These are phyloP conservation scores for Glycine latifolia DNA, from an alignment of 306 rosid genomes.

Conservation along the genomic window DNA sequence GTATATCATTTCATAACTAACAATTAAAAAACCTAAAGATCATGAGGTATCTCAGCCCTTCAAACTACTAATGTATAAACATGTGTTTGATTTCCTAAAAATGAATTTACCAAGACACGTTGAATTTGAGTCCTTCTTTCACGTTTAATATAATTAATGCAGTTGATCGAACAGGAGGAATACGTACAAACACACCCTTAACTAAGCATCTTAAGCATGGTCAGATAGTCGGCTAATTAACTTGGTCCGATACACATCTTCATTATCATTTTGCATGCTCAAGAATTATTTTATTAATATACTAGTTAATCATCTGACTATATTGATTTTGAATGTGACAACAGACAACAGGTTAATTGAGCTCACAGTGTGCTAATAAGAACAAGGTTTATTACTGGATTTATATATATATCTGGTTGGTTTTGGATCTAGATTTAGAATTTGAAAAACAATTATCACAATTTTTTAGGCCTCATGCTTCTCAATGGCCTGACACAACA, in stretches of 20 bases:
- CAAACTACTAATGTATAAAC: too few relatives aligned
- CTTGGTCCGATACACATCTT: background rate
- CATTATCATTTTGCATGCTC: background rate
- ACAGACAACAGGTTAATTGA: background rate
- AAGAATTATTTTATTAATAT: background rate
- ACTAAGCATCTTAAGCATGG: too few relatives aligned
- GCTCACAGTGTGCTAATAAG: background rate
- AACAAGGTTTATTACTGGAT: background rate
- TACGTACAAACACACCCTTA: too few relatives aligned
- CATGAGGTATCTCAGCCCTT: too few relatives aligned
- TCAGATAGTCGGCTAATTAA: too few relatives aligned
- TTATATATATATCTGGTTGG: background rate
- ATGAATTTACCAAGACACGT: too few relatives aligned
- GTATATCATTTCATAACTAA: too few relatives aligned
- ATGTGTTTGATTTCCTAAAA: too few relatives aligned
- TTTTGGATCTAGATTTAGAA: background rate
- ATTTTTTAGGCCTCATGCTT: background rate
- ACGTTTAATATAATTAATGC: too few relatives aligned
- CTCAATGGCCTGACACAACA: conserved; percentile 3
- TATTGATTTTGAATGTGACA: background rate
- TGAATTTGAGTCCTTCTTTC: too few relatives aligned
- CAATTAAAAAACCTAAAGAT: too few relatives aligned
- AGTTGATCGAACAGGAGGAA: too few relatives aligned
- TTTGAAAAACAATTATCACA: background rate
- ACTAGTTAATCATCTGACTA: background rate